Evolutionary conservation across 345 rosid genomes (phyloP).

Genomic region (Psidium guajava): DNA sequence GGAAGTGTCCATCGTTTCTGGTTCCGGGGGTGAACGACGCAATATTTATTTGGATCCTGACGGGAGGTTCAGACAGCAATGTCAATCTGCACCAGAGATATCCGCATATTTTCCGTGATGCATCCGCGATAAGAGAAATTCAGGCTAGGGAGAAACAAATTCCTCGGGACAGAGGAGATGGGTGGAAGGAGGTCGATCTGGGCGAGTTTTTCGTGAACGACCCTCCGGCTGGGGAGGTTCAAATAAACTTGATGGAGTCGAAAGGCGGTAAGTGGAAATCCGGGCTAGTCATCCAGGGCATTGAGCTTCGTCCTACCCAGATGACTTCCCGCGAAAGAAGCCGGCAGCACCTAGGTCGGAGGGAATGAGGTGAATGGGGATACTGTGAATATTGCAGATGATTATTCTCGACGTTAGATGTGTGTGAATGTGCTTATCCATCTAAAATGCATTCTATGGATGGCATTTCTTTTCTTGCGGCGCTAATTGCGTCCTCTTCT

Average conservation of each 20-base stretch:
- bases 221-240: conserved; percentile 25
- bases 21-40: conserved; percentile 1
- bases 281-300: conserved; percentile 46
- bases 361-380: not conserved
- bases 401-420: not conserved
- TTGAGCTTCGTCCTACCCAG: conserved; percentile 46
- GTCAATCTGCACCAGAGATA: not conserved
- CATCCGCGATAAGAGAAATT: not conserved
- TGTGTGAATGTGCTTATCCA: not conserved
- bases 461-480: not conserved
- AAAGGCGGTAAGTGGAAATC: conserved; percentile 34
- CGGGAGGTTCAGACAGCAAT: not conserved
- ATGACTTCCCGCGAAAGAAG: not conserved
- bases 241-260: conserved; percentile 32
- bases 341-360: not conserved
- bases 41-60: conserved; percentile 6
- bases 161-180: conserved; percentile 44
- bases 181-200: conserved; percentile 58
- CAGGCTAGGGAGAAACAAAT: not conserved
- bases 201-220: conserved; percentile 27
- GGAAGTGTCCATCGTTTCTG: conserved; percentile 15
- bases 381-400: not conserved
- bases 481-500: too few species aligned
- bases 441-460: not conserved
- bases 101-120: not conserved